Evolutionary conservation across 805 yeast genomes (phyloP).

Genomic region (Kodamaea jinghongensis): DNA sequence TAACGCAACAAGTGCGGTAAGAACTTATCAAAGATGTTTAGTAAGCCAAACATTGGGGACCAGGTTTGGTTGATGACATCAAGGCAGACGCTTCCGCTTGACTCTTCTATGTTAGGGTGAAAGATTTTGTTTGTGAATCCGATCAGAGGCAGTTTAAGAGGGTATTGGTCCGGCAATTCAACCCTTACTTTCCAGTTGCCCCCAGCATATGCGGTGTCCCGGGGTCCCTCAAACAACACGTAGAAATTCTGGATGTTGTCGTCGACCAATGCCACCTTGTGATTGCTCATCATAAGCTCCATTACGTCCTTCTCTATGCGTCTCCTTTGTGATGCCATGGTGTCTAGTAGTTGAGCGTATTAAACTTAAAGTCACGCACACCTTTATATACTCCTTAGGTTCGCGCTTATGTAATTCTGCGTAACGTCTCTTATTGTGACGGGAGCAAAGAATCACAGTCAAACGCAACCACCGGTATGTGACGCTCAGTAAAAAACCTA

Average conservation of each 20-base stretch:
- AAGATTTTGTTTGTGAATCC: constrained; percentile 89
- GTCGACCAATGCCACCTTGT: constrained; percentile 77
- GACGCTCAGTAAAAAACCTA: no score
- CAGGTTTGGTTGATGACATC: constrained; percentile 97
- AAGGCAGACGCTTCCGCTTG: constrained; percentile 86
- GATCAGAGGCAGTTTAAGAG: constrained; percentile 92
- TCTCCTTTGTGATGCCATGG: constrained; percentile 61
- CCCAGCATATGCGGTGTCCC: constrained; percentile 77
- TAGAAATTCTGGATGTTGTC: constrained; percentile 79
- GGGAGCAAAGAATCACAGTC: background rate
- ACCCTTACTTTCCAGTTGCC: constrained; percentile 91
- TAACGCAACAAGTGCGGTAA: constrained; percentile 87
- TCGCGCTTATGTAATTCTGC: background rate
- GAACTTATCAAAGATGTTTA: constrained; percentile 88
- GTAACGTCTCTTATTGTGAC: no score
- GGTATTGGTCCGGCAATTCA: constrained; percentile 92
- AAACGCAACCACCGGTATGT: no score
- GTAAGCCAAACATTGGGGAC: constrained; percentile 95
- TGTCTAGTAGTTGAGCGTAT: constrained; percentile 1
- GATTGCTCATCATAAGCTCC: constrained; percentile 95
- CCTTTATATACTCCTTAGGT: background rate
- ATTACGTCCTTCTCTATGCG: constrained; percentile 93
- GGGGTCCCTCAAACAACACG: constrained; percentile 84
- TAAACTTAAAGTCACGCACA: constrained; percentile 8
- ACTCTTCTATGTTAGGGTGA: constrained; percentile 94